phyloP scores from a whole-genome alignment of 306 rosid species.

The Rubus idaeus region DNA sequence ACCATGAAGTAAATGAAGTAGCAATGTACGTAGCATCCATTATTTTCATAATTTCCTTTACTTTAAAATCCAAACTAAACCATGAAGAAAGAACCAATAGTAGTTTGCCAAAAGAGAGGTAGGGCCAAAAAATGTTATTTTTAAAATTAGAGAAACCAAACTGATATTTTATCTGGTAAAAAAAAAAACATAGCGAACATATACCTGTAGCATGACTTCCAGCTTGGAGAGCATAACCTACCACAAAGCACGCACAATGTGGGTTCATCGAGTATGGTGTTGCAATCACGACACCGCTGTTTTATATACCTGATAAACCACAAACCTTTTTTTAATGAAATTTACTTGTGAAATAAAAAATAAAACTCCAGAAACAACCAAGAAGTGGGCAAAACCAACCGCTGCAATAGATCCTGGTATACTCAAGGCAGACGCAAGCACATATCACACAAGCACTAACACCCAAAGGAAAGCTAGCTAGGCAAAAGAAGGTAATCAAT shows the following conservation, averaged over 20 bases:
- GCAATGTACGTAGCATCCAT: too few relatives aligned
- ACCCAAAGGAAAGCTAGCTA: too few relatives aligned
- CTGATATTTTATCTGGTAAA: background rate
- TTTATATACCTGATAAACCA: conserved; percentile 64
- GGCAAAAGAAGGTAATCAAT: too few relatives aligned
- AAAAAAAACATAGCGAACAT: conserved; percentile 29
- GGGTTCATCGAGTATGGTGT: conserved; percentile 65
- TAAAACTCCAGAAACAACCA: background rate
- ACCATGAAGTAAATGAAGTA: background rate
- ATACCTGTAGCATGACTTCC: conserved; percentile 97
- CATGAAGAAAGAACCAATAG: conserved; percentile 81
- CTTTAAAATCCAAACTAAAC: conserved; percentile 48
- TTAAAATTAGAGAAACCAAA: background rate
- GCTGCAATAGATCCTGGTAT: conserved; percentile 90
- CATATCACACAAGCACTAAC: too few relatives aligned
- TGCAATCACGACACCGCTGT: conserved; percentile 72
- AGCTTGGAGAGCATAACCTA: conserved; percentile 79
- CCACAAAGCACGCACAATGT: conserved; percentile 94
- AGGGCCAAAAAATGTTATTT: too few relatives aligned
- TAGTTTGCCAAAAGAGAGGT: too few relatives aligned
- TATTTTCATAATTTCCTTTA: conserved; percentile 5
- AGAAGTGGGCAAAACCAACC: conserved; percentile 43
- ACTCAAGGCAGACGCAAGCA: conserved; percentile 78
- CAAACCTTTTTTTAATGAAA: conserved; percentile 12
- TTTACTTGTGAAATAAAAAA: background rate